Evolutionary conservation across 1,284 basidiomycete genomes (phyloP), one percentile per base, ranked within the genome.

Genomic region (Phellopilus nigrolimitatus): DNA sequence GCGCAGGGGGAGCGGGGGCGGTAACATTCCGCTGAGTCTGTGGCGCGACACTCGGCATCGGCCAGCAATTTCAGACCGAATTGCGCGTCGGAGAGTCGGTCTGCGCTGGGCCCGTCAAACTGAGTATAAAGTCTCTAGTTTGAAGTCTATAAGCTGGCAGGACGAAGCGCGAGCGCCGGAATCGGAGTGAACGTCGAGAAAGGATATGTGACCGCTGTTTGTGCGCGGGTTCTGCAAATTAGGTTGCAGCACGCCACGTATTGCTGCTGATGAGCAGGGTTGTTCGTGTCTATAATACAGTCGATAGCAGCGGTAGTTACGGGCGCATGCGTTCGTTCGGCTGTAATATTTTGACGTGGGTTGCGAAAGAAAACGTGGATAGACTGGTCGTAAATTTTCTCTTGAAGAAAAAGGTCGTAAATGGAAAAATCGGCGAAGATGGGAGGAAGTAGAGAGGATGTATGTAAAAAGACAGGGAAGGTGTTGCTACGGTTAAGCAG

Each of bases 241-340:
- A n/a, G n/a, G n/a, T n/a, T n/a, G n/a, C n/a, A n/a, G n/a, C n/a
- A n/a, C n/a, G n/a, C n/a, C n/a, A n/a, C n/a, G n/a, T n/a, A n/a
- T n/a, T n/a, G n/a, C n/a, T n/a, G n/a, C n/a, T n/a, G n/a, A n/a
- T n/a, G n/a, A n/a, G n/a, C n/a, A n/a, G n/a, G n/a, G n/a, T n/a
- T n/a, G n/a, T n/a, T n/a, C n/a, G n/a, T 38, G 33, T 22, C 28
- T 12, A 21, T 31, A 13, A 6, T 5, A 22, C n/a, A 33, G n/a
- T 48, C 21, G 33, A 30, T 47, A 41, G 51, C 31, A 46, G 47
- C 47, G 40, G 52, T 54, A 54, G 52, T 54, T 22, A 54, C 52
- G 52, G 36, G 9, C 19, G 15, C 19, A 41, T 43, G 15, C 31
- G 42, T 12, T 19, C 40, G 34, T 19, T 49, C 41, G 47, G 52